Base-by-base conservation (phyloP, 345 rosid species). In the Lepidium sativum region DNA sequence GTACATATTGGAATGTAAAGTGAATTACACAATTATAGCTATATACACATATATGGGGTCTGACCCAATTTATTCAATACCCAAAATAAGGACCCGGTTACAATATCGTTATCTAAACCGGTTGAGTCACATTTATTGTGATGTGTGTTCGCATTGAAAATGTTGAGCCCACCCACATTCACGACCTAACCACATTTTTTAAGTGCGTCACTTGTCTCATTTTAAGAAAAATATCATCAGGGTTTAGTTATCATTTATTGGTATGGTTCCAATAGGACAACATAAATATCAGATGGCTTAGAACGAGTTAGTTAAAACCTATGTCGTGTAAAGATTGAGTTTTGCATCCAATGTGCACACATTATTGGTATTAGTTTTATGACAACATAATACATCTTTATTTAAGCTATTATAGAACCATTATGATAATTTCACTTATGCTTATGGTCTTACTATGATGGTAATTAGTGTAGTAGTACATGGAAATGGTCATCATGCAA, bases 31-130 rank as follows among this genome's bases (percentile, higher is more conserved):
- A 62, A 35, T 62, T 14, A 71, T 44, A 17, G 52, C 63, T 63
- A 41, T 3, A 17, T 21, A 39, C 13, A 29, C 8, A 51, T 31
- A 44, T 37, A 15, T 21, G 9, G 52, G 44, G 70, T 71, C 75
- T 23, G 53, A 56, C 56, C 64, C 65, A 56, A 48, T 31, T 71
- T 69, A 71, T 49, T 71, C 39, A 71, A 71, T 71, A 31, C 75
- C 34, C 1, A 47, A 54, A 31, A 12, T 4, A 53, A 61, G 11
- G 65, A 64, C 70, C 70, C 70, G 70, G 75, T 64, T 71, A 23
- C 60, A 13, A 71, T 56, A 71, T 64, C 75, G 60, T 64, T 21
- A 40, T 64, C 75, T 13, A 48, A 71, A 71, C 65, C 70, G 75
- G 65, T 63, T 49, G 54, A 56, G 45, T 11, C 47, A 16, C 65